Evolutionary conservation across 1,284 basidiomycete species (phyloP), one percentile per base, ranked within the genome.

Genomic region (Amylostereum areolatum): DNA sequence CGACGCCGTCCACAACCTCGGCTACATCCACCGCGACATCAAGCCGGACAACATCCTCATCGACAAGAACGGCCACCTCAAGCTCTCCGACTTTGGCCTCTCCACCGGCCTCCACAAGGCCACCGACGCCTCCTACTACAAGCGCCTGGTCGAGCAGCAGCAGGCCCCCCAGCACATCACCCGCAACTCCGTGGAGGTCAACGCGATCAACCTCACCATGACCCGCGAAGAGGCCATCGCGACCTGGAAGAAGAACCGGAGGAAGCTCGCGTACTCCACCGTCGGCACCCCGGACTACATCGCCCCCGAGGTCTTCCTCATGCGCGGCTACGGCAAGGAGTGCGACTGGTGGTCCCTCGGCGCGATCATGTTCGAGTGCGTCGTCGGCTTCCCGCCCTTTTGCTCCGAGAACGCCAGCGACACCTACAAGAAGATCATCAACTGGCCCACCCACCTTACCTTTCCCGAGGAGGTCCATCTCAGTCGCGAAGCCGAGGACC

Each of bases 231-330:
- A 97, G 62, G 89, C 94, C 69, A 97, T 97, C 59, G 92, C 93
- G 25, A 99, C 96, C 2, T 99, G 96, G 96, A 99, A 99, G 68
- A 95, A 95, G 4, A 99, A 99, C 69, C 81, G 96, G 56, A 78
- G 96, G 66, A 99, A 97, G 71, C 73, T 99, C 53, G 90, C 96
- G 2, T 99, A 95, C 66, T 98, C 95, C 2, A 99, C 96, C 28
- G 97, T 99, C 57, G 97, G 97, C 54, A 96, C 96, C 24, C 97
- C 97, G 1, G 96, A 99, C 69, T 99, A 99, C 77, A 99, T 99
- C 59, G 95, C 97, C 0, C 96, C 96, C 2, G 96, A 99, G 64
- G 97, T 99, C 64, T 99, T 99, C 77, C 71, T 96, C 63, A 88
- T 97, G 72, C 91, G 97, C 64, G 96, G 96, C 2, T 99, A 99